phyloP scores from a whole-genome alignment of 192 early-diverging fungal genomes.

The Umbelopsis isabellina region DNA sequence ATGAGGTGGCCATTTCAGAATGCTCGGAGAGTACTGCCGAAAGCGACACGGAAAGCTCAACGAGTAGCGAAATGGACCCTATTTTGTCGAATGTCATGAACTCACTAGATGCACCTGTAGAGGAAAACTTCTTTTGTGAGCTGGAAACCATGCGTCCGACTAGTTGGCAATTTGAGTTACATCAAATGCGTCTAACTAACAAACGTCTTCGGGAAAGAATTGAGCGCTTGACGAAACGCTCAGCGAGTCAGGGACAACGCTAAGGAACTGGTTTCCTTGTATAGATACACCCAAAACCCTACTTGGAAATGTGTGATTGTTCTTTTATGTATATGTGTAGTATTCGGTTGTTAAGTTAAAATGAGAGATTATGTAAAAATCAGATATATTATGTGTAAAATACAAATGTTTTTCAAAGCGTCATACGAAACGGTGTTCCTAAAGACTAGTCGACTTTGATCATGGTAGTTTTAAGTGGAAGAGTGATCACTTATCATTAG shows the following conservation, averaged over 20 bases:
- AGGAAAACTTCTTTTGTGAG: conserved; percentile 51
- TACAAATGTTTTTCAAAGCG: no score
- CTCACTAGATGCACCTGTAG: neutral
- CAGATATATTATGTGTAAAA: no score
- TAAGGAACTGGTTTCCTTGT: neutral
- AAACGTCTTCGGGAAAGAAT: conserved; percentile 8
- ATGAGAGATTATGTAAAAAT: no score
- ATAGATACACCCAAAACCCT: neutral
- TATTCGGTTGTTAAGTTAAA: no score
- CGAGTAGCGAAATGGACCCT: neutral
- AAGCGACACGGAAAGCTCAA: neutral
- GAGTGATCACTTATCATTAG: neutral
- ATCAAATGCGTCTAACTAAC: conserved; percentile 40
- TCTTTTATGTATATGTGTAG: no score
- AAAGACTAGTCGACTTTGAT: neutral
- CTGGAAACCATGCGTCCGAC: conserved; percentile 50
- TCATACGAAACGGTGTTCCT: neutral
- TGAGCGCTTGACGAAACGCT: neutral
- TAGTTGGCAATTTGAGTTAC: conserved; percentile 66
- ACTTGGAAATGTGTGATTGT: no score
- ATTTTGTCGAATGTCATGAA: conserved; percentile 21
- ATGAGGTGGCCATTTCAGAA: neutral
- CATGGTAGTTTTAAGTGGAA: neutral
- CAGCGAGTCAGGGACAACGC: neutral
- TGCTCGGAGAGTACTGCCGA: neutral